These are phyloP conservation scores for Pachyrhizus erosus DNA, from an alignment of 306 rosid species.

Conservation along the genomic window DNA sequence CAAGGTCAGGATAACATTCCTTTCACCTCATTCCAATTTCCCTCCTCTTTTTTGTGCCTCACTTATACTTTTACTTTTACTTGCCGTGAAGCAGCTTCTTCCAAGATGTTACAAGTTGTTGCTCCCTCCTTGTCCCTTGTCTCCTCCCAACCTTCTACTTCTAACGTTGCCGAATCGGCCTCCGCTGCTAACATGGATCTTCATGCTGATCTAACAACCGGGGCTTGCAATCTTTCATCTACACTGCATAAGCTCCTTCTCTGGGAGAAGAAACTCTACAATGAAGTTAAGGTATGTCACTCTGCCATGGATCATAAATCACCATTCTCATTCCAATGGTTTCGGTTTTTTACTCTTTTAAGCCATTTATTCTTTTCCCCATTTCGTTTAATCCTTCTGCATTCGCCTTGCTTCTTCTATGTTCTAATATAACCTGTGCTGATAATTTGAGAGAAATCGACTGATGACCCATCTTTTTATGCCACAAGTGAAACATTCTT, in stretches of 20 bases:
- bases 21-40: background rate
- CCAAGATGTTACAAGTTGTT: slow-evolving; percentile 73
- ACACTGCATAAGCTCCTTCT: slow-evolving; percentile 85
- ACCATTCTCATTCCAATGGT: background rate
- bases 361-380: background rate
- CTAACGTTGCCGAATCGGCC: slow-evolving; percentile 57
- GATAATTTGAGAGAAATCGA: background rate
- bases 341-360: background rate
- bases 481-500: slow-evolving; percentile 10
- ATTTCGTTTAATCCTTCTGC: slow-evolving; percentile 15
- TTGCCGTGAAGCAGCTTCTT: slow-evolving; percentile 61
- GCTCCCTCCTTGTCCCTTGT: slow-evolving; percentile 63
- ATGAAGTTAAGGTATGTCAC: slow-evolving; percentile 83
- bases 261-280: slow-evolving; percentile 96
- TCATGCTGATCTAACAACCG: slow-evolving; percentile 57
- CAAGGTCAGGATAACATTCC: slow-evolving; percentile 34
- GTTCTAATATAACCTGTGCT: background rate
- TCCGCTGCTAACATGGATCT: slow-evolving; percentile 51
- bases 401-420: background rate
- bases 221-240: slow-evolving; percentile 76
- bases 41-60: background rate
- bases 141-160: slow-evolving; percentile 78
- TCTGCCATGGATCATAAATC: background rate
- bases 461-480: background rate
- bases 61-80: background rate